phyloP scores from a whole-genome alignment of 768 basidiomycete species.

The Sporobolomyces roseus region DNA sequence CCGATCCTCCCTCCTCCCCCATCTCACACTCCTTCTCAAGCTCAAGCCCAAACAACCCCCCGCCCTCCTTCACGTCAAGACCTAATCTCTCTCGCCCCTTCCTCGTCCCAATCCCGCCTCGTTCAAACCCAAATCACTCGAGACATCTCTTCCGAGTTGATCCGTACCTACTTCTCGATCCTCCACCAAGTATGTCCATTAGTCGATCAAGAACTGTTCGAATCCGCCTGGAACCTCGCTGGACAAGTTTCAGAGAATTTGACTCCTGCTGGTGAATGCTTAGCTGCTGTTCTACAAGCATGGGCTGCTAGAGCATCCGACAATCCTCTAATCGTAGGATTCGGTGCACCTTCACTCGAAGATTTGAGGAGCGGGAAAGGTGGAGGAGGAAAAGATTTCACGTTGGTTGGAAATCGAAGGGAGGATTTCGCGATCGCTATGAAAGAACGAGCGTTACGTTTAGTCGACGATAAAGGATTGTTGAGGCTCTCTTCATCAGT shows the following conservation, averaged over 20 bases:
- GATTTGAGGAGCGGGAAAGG: neutral
- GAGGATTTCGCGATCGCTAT: constrained; percentile 22
- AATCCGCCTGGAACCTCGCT: constrained; percentile 16
- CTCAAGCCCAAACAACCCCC: neutral
- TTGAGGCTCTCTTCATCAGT: constrained; percentile 10
- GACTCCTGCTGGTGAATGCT: constrained; percentile 20
- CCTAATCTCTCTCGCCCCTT: neutral
- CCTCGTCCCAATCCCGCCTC: neutral
- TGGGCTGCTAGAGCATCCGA: constrained; percentile 29
- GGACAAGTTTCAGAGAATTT: constrained; percentile 11
- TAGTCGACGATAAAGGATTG: constrained; percentile 19
- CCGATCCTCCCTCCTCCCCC: neutral
- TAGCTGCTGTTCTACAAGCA: constrained; percentile 26
- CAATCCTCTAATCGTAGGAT: constrained; percentile 16
- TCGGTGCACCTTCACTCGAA: constrained; percentile 12
- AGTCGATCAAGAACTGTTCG: constrained; percentile 21
- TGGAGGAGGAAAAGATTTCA: constrained; percentile 14
- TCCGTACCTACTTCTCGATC: constrained; percentile 17
- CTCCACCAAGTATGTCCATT: constrained; percentile 31
- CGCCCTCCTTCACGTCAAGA: neutral
- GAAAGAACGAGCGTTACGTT: constrained; percentile 20
- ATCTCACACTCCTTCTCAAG: neutral
- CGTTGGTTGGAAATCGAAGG: constrained; percentile 21
- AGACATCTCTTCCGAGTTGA: constrained; percentile 22
- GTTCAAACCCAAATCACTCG: neutral